Base-by-base conservation (phyloP, 441 rosid species). In the Raphanus hybrid region DNA sequence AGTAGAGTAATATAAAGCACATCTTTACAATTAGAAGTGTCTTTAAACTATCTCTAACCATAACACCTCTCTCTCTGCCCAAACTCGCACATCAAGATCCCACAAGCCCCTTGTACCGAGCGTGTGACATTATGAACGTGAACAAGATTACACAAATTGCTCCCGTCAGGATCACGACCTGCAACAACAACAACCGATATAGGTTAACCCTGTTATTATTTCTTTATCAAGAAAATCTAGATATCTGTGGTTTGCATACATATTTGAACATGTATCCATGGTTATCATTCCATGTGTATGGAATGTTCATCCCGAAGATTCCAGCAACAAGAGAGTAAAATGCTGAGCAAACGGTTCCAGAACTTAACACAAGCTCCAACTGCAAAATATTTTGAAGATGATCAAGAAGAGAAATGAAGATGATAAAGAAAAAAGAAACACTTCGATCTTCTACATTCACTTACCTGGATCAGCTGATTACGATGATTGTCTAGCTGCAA, bases 401-500 rank as follows among this genome's bases (percentile, higher is more conserved):
- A 35, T 61, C 18, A 70, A 59, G 45, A 58, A 16, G 9, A 34
- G 34, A 14, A 43, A 5, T 55, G 55, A 43, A 26, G 39, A 5
- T 55, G 23, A 14, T 26, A 3, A 23, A 8, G 8, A 0, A 8
- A 2, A 77, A n/a, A 45, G 5, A 18, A 43, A 43, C 14, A 14
- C 23, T 54, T 61, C 0, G 2, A 6, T 5, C 39, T 61, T 43
- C 41, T 14, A 57, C 29, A 74, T 64, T 62, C 26, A 43, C 69
- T 73, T 64, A 93, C 98, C 92, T 96, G 99, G 85, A 96, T 96
- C 60, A 96, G 87, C 87, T 96, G 98, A 82, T 96, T 96, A 34
- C 99, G 94, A 83, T 96, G 97, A 83, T 93, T 96, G 88, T 96
- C 99, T 52, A 96, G 94, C 99, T 96, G 93, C 67, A 78, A 75